Conservation (phyloP, 257 asterid species). For the Eustoma russellianum region DNA sequence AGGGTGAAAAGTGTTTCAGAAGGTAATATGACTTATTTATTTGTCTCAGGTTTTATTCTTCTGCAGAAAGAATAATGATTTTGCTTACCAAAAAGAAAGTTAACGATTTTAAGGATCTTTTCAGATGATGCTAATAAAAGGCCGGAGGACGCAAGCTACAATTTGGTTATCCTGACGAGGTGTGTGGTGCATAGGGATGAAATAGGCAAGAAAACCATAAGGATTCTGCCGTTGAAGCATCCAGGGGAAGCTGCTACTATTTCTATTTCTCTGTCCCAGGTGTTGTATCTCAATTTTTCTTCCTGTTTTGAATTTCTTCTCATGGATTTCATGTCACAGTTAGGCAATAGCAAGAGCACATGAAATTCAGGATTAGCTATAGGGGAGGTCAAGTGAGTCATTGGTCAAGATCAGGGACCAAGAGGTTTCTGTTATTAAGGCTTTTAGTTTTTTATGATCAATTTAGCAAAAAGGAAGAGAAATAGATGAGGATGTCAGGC, state of each 20-base stretch:
- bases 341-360: too few species aligned
- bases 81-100: too few species aligned
- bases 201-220: conserved; percentile 46
- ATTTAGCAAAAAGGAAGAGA: too few species aligned
- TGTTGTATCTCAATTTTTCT: conserved; percentile 22
- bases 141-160: conserved; percentile 81
- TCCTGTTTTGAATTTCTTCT: conserved; percentile 3
- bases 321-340: neutral
- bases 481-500: too few species aligned
- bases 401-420: too few species aligned
- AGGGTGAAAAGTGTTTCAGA: conserved; percentile 65
- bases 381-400: too few species aligned
- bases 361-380: too few species aligned
- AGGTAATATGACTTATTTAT: conserved; percentile 39
- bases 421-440: too few species aligned
- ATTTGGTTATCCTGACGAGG: conserved; percentile 81
- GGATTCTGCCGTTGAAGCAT: conserved; percentile 54
- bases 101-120: conserved; percentile 9
- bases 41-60: conserved; percentile 6
- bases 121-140: conserved; percentile 68
- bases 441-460: too few species aligned
- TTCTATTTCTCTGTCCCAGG: conserved; percentile 82
- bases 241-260: conserved; percentile 88
- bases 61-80: conserved; percentile 9
- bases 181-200: conserved; percentile 67